Evolutionary conservation across 2,329 filamentous ascomycete species (phyloP).

Genomic region (Fusarium sp.): DNA sequence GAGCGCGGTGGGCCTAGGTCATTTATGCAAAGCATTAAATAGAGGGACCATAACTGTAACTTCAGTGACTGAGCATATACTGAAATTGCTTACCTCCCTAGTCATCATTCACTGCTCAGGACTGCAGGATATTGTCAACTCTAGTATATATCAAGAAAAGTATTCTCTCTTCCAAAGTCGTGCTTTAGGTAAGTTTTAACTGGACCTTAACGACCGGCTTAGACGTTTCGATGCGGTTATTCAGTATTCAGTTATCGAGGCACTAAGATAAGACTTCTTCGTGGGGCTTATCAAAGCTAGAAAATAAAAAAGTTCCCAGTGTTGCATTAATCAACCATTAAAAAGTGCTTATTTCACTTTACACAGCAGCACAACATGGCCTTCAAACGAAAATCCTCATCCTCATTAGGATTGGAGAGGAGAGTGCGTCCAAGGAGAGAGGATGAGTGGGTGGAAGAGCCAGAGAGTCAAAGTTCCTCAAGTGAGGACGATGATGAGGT

Average conservation of each 20-base stretch:
- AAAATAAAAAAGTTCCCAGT: slow-evolving; percentile 34
- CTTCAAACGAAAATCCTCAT: slow-evolving; percentile 56
- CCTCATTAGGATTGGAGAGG: slow-evolving; percentile 53
- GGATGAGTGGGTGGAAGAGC: slow-evolving; percentile 57
- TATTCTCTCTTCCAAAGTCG: neutral
- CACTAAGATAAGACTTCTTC: slow-evolving; percentile 28
- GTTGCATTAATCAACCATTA: neutral
- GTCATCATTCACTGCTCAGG: too few species aligned
- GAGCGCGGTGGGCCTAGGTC: neutral
- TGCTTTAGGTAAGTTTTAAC: neutral
- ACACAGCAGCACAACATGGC: slow-evolving; percentile 48
- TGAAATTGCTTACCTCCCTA: neutral
- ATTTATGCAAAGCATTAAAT: neutral
- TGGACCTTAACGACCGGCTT: neutral
- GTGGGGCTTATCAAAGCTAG: slow-evolving; percentile 36
- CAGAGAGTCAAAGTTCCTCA: slow-evolving; percentile 50
- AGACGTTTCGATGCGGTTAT: neutral
- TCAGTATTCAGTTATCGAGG: slow-evolving; percentile 34
- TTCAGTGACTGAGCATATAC: neutral
- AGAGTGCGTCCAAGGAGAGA: slow-evolving; percentile 60
- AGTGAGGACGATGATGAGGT: slow-evolving; percentile 49
- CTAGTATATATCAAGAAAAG: neutral
- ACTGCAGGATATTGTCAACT: neutral
- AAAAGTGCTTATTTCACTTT: slow-evolving; percentile 1
- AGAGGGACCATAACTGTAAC: neutral